Evolutionary conservation across 805 yeast genomes (phyloP), one percentile per base, ranked within the genome.

Genomic region (Candida suzukii): DNA sequence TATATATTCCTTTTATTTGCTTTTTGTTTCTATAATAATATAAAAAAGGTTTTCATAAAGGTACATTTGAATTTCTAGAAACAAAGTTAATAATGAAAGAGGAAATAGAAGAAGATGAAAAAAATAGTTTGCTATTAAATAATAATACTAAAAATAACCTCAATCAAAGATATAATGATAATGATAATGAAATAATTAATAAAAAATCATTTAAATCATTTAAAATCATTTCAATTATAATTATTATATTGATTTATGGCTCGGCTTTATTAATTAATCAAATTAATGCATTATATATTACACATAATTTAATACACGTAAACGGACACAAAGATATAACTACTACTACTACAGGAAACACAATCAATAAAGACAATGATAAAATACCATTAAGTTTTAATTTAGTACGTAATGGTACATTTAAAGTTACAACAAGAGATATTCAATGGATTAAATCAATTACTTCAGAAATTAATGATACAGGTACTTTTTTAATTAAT

Each of bases 401-500:
- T 1, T 63, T 66, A 32, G 63, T 70, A 2, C 70, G 91, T 47
- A 73, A 74, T 39, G 78, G 78, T 1, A 67, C 73, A 3, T 83
- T 83, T 50, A 46, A 55, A 0, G 82, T 93, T 0, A 59, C 64
- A 14, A 60, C 53, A 38, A 73, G 75, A 46, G 58, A 72, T 9
- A 66, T 87, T 26, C 91, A 83, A 57, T 87, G 95, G 95, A 74
- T 86, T 35, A 54, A 53, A 41, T 61, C 70, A 1, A 76, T 77
- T 2, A 67, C 67, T 20, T 73, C 82, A 0, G 53, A 63, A 10
- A 47, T 49, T 12, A 61, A 74, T 46, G 90, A 82, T 55, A 72
- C 71, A 43, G 95, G 95, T 5, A 73, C 86, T 8, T 87, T 73
- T 56, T 71, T 84, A 24, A 71, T 74, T 1, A 63, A 65, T 29